Percentiles rank a stretch among this genome's conserved stretches.
Conservation (phyloP, 225 moss, liverwort and hornwort species). For the Sphagnum contortum region DNA sequence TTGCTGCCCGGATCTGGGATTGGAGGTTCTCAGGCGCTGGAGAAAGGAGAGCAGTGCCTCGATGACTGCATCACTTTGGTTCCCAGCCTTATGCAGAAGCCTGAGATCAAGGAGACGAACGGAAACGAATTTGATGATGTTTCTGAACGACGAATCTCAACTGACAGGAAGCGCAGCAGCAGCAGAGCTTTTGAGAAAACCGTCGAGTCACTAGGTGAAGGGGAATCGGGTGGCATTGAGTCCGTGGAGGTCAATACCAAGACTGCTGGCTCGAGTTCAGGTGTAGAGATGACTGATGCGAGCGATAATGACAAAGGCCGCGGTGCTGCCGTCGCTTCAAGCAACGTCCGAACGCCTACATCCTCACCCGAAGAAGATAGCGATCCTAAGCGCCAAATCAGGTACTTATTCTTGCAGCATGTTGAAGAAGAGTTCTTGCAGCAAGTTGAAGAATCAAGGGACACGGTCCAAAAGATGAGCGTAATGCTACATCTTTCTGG, state of each 20-base stretch:
- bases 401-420: constrained; percentile 3
- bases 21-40: too few relatives aligned
- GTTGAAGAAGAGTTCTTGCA: too few relatives aligned
- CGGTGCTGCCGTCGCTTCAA: constrained; percentile 3
- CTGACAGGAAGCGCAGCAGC: constrained; percentile 1
- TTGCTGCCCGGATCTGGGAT: not conserved
- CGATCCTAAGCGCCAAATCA: constrained; percentile 24
- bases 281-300: constrained; percentile 29
- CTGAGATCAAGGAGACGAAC: not conserved
- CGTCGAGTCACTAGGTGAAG: not conserved
- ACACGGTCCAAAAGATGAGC: too few relatives aligned
- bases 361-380: constrained; percentile 8
- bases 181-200: too few relatives aligned
- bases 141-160: not conserved
- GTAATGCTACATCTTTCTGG: too few relatives aligned
- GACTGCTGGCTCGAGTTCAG: constrained; percentile 14
- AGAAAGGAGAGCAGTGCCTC: not conserved
- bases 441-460: too few relatives aligned
- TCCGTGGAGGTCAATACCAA: not conserved
- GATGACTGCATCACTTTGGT: too few relatives aligned
- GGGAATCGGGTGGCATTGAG: not conserved
- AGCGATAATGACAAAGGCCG: constrained; percentile 15
- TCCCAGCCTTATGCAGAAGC: too few relatives aligned
- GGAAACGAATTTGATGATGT: not conserved
- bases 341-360: not conserved